phyloP scores from a whole-genome alignment of 495 filamentous ascomycete genomes.

The Amniculicola lignicola region DNA sequence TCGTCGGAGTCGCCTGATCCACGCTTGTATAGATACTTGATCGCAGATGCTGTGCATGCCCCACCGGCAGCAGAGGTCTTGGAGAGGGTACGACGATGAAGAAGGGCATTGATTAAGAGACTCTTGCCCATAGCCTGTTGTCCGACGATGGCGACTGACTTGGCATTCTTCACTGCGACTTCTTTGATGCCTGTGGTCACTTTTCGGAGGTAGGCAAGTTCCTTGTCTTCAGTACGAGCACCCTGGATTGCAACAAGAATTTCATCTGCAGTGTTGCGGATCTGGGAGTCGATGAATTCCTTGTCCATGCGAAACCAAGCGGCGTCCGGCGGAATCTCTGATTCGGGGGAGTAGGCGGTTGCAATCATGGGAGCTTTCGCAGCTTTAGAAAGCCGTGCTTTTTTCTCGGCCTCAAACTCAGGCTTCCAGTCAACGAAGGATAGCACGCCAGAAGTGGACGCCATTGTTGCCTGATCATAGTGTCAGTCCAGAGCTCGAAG shows the following conservation, averaged over 20 bases:
- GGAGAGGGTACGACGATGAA: conserved; percentile 2
- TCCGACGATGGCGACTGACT: conserved; percentile 4
- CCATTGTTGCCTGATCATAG: no score
- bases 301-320: background rate
- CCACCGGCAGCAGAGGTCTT: conserved; percentile 3
- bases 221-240: background rate
- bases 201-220: background rate
- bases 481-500: no score
- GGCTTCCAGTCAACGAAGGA: background rate
- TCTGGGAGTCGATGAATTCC: background rate
- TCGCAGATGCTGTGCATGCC: conserved; percentile 9
- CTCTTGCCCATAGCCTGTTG: conserved; percentile 17
- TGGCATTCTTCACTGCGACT: background rate
- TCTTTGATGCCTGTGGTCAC: background rate
- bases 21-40: conserved; percentile 2
- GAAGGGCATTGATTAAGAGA: conserved; percentile 4
- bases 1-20: background rate
- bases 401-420: background rate
- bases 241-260: background rate
- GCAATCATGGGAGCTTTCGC: background rate
- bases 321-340: background rate
- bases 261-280: background rate
- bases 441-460: background rate
- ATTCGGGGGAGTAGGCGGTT: background rate
- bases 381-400: no score